phyloP scores from a whole-genome alignment of 139 green algal species.

The Axilococcus clingmanii region DNA sequence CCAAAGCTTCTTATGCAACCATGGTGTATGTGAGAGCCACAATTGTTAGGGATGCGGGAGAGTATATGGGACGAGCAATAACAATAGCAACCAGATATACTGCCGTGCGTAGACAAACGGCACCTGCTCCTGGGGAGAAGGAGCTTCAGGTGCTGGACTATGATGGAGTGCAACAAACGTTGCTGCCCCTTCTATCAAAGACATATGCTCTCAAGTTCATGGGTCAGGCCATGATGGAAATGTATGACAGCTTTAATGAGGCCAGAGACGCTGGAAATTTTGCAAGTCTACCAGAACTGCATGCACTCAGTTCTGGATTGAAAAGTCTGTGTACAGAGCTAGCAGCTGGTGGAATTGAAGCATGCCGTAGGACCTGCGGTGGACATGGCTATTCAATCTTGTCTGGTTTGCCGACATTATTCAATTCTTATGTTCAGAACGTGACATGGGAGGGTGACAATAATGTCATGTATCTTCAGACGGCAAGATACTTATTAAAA shows the following conservation, averaged over 20 bases:
- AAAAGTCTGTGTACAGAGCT: slow-evolving; percentile 68
- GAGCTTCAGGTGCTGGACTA: slow-evolving; percentile 94
- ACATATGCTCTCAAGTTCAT: slow-evolving; percentile 89
- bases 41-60: slow-evolving; percentile 63
- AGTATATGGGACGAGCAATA: slow-evolving; percentile 58
- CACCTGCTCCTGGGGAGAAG: slow-evolving; percentile 31
- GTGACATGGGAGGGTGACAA: slow-evolving; percentile 94
- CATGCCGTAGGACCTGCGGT: slow-evolving; percentile 65
- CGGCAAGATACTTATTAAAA: slow-evolving; percentile 70
- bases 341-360: slow-evolving; percentile 69
- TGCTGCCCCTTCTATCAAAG: slow-evolving; percentile 72
- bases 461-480: slow-evolving; percentile 68
- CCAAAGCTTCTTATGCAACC: slow-evolving; percentile 83
- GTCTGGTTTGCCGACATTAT: slow-evolving; percentile 69
- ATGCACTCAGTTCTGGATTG: slow-evolving; percentile 71
- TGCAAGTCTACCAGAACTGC: slow-evolving; percentile 74
- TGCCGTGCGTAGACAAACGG: slow-evolving; percentile 74
- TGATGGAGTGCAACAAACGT: slow-evolving; percentile 65
- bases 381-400: slow-evolving; percentile 84
- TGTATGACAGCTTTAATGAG: slow-evolving; percentile 64
- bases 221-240: slow-evolving; percentile 41
- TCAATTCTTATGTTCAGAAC: slow-evolving; percentile 81
- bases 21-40: slow-evolving; percentile 88
- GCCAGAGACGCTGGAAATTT: slow-evolving; percentile 72
- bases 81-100: slow-evolving; percentile 83